Evolutionary conservation across 1,284 basidiomycete species (phyloP).

Genomic region (Albatrellus sp.): DNA sequence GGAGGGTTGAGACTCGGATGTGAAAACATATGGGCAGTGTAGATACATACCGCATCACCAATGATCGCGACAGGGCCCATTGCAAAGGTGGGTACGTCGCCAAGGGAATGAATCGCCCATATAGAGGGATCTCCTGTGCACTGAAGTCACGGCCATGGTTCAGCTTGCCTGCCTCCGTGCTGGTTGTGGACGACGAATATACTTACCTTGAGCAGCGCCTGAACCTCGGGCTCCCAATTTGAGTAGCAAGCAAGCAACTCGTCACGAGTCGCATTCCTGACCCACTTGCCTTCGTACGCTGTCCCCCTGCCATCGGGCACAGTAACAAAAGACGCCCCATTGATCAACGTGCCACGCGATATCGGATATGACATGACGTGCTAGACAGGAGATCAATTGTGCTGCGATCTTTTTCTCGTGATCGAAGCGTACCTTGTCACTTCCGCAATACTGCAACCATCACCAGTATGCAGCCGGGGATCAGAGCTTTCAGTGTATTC

Average conservation of each 20-base stretch:
- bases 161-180: background rate
- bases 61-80: conserved; percentile 19
- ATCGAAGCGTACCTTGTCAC: background rate
- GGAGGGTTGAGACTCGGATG: background rate
- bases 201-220: conserved; percentile 20
- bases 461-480: background rate
- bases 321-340: conserved; percentile 27
- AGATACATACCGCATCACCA: conserved; percentile 29
- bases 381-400: conserved; percentile 6
- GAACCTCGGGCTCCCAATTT: conserved; percentile 26
- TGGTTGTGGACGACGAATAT: background rate
- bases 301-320: conserved; percentile 22
- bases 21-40: background rate
- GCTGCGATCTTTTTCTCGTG: background rate
- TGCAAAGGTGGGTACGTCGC: background rate
- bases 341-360: conserved; percentile 21
- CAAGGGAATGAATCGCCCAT: conserved; percentile 2
- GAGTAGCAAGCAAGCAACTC: conserved; percentile 22
- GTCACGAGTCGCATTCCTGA: conserved; percentile 19
- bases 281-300: conserved; percentile 21
- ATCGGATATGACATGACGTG: conserved; percentile 18
- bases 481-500: background rate
- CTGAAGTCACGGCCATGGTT: background rate
- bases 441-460: background rate
- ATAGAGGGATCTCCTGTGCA: background rate